Evolutionary conservation across 345 rosid genomes (phyloP).

Genomic region (Dipteronia sinensis): DNA sequence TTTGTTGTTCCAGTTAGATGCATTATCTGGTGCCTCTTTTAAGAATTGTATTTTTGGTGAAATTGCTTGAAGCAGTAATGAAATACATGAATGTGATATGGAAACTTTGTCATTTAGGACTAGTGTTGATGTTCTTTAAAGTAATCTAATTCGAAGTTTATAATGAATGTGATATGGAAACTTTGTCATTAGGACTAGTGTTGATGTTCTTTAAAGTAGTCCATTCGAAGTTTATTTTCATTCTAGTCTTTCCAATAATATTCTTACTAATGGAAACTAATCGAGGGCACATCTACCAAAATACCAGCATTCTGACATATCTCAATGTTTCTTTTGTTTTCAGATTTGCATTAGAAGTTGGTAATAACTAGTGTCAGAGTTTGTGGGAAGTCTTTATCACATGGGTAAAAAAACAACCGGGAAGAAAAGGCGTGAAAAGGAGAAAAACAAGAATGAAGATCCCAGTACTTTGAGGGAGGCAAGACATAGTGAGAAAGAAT

Average conservation of each 20-base stretch:
- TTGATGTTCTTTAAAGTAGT: too few species aligned
- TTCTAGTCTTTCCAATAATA: neutral
- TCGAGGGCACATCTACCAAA: neutral
- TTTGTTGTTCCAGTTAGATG: neutral
- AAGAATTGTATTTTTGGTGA: neutral
- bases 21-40: too few species aligned
- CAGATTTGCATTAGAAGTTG: slow-evolving; percentile 8
- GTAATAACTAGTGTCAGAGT: neutral
- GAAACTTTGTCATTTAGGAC: too few species aligned
- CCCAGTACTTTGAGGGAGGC: neutral
- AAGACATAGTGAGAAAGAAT: neutral
- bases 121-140: too few species aligned
- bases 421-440: slow-evolving; percentile 12
- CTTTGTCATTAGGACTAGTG: too few species aligned
- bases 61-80: neutral
- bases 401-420: slow-evolving; percentile 16
- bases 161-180: too few species aligned
- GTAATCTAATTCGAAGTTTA: too few species aligned
- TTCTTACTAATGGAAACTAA: neutral
- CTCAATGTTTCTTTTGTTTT: slow-evolving; percentile 2
- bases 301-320: neutral
- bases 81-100: neutral
- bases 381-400: neutral
- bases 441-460: too few species aligned
- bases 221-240: too few species aligned